Percentiles rank a stretch among this genome's conserved stretches.
Conservation (phyloP, 129 eudicot species). For the Centrapalus pauciflorus region DNA sequence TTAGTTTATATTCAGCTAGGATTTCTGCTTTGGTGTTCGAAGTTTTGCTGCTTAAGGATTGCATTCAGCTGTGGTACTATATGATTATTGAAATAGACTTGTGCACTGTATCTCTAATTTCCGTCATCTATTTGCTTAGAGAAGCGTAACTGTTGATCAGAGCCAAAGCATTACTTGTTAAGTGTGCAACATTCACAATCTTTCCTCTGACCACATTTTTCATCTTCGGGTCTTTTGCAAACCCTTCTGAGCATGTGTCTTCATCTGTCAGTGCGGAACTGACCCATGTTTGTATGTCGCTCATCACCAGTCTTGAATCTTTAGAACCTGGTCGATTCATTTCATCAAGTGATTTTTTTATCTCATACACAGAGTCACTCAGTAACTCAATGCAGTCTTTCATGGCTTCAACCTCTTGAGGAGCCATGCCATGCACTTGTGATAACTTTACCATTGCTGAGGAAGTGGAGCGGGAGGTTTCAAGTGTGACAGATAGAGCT, state of each 20-base stretch:
- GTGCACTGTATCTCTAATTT: background rate
- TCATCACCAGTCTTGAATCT: conserved; percentile 19
- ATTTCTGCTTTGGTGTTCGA: background rate
- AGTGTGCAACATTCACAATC: conserved; percentile 43
- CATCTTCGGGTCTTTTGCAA: conserved; percentile 29
- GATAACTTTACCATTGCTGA: conserved; percentile 33
- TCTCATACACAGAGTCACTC: conserved; percentile 34
- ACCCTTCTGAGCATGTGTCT: conserved; percentile 54
- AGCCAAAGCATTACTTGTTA: conserved; percentile 59
- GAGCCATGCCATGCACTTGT: conserved; percentile 26
- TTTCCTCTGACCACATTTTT: conserved; percentile 41
- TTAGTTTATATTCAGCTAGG: background rate
- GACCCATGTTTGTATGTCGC: conserved; percentile 56
- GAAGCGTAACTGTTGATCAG: conserved; percentile 50
- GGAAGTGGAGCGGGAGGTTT: conserved; percentile 29
- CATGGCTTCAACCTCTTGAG: conserved; percentile 35
- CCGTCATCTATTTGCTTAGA: conserved; percentile 1
- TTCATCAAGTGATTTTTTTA: conserved; percentile 31
- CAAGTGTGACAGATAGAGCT: conserved; percentile 36
- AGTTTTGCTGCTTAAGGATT: background rate
- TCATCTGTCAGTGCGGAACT: conserved; percentile 60
- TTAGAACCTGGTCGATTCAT: conserved; percentile 28
- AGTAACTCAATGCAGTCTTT: conserved; percentile 39
- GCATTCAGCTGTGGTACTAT: background rate
- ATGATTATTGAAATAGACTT: background rate